Base-by-base conservation (phyloP, 2,329 filamentous ascomycete genomes). In the Aspergillus sp. region DNA sequence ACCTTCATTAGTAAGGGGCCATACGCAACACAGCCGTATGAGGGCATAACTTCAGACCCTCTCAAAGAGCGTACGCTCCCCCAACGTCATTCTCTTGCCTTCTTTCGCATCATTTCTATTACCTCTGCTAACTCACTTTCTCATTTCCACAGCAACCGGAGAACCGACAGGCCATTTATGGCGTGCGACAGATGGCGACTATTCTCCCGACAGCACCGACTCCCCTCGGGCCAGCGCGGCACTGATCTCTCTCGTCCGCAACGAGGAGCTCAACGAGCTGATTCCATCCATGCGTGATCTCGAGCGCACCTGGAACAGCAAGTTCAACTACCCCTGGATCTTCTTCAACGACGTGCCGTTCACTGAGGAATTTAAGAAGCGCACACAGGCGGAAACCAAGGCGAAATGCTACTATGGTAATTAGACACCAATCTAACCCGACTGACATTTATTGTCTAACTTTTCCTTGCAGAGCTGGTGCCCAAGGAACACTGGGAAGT, bases 281-380 rank as follows among this genome's bases (percentile, higher is more conserved):
- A 81, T 98, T 25, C 86, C 89, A 73, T 92, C 92, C 25, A 99
- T 99, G 91, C 79, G 79, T 58, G 94, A 99, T 72, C 84, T 99
- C 62, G 95, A 99, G 80, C 82, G 90, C 66, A 98, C 94, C 1
- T 99, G 93, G 92, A 99, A 99, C 73, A 83, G 87, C 82, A 99
- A 99, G 74, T 99, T 98, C 86, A 99, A 99, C 81, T 99, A 99
- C 74, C 95, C 95, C 0, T 99, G 95, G 92, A 97, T 92, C 8
- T 99, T 99, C 77, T 96, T 99, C 84, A 99, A 99, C 79, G 94
- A 99, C 72, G 89, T 91, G 55, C 91, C 91, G 15, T 99, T 99
- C 73, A 89, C 90, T 2, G 90, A 95, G 15, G 93, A 98, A 70
- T 99, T 99, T 82, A 98, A 96, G 80, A 82, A 81, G 70, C 87